Percentiles rank a stretch among this genome's conserved stretches.
These are phyloP conservation scores for Malania oleifera DNA, from an alignment of 164 flowering plant genomes.

Conservation along the genomic window DNA sequence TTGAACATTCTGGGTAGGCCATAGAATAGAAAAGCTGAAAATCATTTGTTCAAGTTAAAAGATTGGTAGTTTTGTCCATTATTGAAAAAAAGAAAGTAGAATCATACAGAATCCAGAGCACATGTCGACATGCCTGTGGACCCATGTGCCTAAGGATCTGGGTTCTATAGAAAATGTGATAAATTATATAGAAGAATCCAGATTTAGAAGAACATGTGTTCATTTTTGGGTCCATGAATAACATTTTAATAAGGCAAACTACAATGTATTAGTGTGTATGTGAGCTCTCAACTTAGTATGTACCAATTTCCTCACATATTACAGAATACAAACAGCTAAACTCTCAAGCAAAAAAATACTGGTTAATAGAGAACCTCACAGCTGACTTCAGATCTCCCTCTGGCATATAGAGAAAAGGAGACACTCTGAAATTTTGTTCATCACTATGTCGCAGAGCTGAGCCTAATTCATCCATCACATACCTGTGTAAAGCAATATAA, in stretches of 20 bases:
- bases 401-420: conserved; percentile 97
- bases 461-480: conserved; percentile 98
- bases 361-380: conserved; percentile 49
- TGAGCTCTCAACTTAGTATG: too few relatives aligned
- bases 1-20: conserved; percentile 68
- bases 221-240: too few relatives aligned
- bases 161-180: background rate
- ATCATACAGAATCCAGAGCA: background rate
- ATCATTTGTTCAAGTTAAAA: conserved; percentile 11
- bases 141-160: background rate
- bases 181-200: background rate
- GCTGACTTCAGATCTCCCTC: conserved; percentile 82
- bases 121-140: background rate
- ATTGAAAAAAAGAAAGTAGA: background rate
- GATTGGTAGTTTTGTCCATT: background rate
- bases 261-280: too few relatives aligned
- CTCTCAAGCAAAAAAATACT: conserved; percentile 7
- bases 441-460: conserved; percentile 96
- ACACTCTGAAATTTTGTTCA: conserved; percentile 77
- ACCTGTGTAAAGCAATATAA: conserved; percentile 48
- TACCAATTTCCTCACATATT: background rate
- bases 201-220: background rate
- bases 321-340: conserved; percentile 1
- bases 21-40: conserved; percentile 79
- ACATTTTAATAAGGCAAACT: background rate